phyloP scores from a whole-genome alignment of 2,329 filamentous ascomycete genomes.

The Penicillium digitatum region DNA sequence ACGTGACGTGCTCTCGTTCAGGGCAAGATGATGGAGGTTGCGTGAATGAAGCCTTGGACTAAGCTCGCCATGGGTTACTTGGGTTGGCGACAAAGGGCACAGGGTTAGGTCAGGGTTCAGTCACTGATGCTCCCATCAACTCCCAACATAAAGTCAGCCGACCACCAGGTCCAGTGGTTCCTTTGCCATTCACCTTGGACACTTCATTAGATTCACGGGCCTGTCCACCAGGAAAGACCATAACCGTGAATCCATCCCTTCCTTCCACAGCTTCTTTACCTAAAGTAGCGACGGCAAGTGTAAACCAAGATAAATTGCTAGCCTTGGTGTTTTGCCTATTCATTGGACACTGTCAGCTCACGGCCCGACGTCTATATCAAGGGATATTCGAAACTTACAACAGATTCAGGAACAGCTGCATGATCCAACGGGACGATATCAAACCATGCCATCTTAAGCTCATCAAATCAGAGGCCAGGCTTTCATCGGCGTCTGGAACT shows the following conservation, averaged over 20 bases:
- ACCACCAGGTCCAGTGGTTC: neutral
- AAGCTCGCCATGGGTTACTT: neutral
- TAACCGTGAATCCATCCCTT: constrained; percentile 40
- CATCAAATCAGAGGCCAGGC: constrained; percentile 28
- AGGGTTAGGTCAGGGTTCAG: constrained; percentile 12
- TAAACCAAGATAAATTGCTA: constrained; percentile 30
- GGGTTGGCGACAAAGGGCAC: neutral
- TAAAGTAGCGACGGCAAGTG: constrained; percentile 32
- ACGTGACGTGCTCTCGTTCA: neutral
- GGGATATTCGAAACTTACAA: constrained; percentile 31
- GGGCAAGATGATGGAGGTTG: neutral
- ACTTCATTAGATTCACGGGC: neutral
- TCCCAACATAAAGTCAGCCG: constrained; percentile 38
- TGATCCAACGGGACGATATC: constrained; percentile 40
- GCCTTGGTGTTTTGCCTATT: constrained; percentile 17
- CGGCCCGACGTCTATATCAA: neutral
- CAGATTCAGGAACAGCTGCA: constrained; percentile 33
- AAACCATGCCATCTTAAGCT: constrained; percentile 44
- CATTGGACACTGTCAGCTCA: constrained; percentile 15
- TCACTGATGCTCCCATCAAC: constrained; percentile 32
- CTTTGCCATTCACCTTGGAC: neutral
- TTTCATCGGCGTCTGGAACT: constrained; percentile 32
- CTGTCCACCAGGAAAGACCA: constrained; percentile 17
- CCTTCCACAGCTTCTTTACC: constrained; percentile 38
- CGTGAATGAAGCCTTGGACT: neutral